A percentile compares a stretch with the other conserved stretches of the same genome.
phyloP scores from a whole-genome alignment of 2,329 filamentous ascomycete genomes.

The Trichoderma atroviride region DNA sequence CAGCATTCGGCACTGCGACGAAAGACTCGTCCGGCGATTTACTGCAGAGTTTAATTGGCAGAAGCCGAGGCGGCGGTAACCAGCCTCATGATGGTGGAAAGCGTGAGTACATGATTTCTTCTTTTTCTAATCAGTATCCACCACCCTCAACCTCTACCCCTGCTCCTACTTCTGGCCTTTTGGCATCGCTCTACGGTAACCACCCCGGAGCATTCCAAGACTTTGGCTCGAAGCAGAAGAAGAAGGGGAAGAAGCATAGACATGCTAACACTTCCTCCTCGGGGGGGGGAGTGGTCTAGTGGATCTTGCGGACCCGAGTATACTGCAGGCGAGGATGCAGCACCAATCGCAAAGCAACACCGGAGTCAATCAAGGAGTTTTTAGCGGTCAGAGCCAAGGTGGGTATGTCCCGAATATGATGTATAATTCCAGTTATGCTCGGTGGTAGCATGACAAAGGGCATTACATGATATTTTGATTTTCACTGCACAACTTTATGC shows the following conservation, averaged over 20 bases:
- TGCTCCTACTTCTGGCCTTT: constrained; percentile 86
- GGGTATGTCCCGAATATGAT: constrained; percentile 89
- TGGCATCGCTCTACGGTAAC: constrained; percentile 88
- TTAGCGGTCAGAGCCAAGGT: constrained; percentile 88
- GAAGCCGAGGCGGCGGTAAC: constrained; percentile 65
- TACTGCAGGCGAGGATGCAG: constrained; percentile 96
- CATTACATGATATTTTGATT: constrained; percentile 13
- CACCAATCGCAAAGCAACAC: constrained; percentile 80
- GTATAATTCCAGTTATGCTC: constrained; percentile 71
- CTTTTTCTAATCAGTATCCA: constrained; percentile 85
- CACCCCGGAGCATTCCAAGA: constrained; percentile 88
- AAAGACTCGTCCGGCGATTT: constrained; percentile 70
- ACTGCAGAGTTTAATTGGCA: constrained; percentile 80
- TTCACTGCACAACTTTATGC: constrained; percentile 25
- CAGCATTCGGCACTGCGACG: constrained; percentile 66
- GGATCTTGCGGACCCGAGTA: constrained; percentile 99
- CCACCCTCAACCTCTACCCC: constrained; percentile 78
- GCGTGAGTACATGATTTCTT: constrained; percentile 98
- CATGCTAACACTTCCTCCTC: constrained; percentile 99
- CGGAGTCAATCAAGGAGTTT: constrained; percentile 85
- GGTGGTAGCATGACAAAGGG: constrained; percentile 58
- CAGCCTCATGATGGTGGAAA: constrained; percentile 85
- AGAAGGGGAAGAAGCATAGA: constrained; percentile 99
- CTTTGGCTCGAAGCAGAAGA: constrained; percentile 95
- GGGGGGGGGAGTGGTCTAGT: constrained; percentile 97